A percentile compares a stretch with the other conserved stretches of the same genome.
Evolutionary conservation across 768 basidiomycete species (phyloP).

Genomic region (Chalciporus pseudorubinellus): DNA sequence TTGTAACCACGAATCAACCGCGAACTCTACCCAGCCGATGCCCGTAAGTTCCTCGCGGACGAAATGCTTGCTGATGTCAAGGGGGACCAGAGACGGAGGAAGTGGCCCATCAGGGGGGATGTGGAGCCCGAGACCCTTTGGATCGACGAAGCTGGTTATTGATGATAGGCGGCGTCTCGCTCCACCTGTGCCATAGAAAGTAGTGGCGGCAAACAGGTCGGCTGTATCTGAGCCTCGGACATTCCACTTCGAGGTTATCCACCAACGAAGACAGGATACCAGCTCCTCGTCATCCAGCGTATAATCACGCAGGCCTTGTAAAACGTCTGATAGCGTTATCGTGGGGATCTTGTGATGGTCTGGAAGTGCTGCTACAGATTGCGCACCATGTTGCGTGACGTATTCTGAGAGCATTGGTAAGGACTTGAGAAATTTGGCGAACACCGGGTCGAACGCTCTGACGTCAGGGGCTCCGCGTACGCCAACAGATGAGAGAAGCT

Average conservation of each 20-base stretch:
- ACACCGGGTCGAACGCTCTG: conserved; percentile 64
- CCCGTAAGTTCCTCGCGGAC: conserved; percentile 45
- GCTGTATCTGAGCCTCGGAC: conserved; percentile 33
- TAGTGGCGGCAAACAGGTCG: conserved; percentile 66
- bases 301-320: conserved; percentile 64
- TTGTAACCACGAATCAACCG: conserved; percentile 67
- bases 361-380: conserved; percentile 59
- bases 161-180: conserved; percentile 54
- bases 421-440: conserved; percentile 69
- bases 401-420: conserved; percentile 67
- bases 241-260: conserved; percentile 47
- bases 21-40: conserved; percentile 78
- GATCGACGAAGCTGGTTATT: conserved; percentile 67
- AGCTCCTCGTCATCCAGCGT: conserved; percentile 70
- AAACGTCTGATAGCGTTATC: conserved; percentile 75
- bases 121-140: conserved; percentile 43
- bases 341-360: conserved; percentile 61
- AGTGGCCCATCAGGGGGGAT: conserved; percentile 78
- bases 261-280: conserved; percentile 81
- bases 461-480: conserved; percentile 62
- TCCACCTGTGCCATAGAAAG: conserved; percentile 48
- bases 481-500: conserved; percentile 73
- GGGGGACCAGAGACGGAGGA: conserved; percentile 69
- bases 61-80: conserved; percentile 59
- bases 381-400: conserved; percentile 49